Conservation (phyloP, 2,329 filamentous ascomycete genomes). For the Tolypocladium cylindrosporum region DNA sequence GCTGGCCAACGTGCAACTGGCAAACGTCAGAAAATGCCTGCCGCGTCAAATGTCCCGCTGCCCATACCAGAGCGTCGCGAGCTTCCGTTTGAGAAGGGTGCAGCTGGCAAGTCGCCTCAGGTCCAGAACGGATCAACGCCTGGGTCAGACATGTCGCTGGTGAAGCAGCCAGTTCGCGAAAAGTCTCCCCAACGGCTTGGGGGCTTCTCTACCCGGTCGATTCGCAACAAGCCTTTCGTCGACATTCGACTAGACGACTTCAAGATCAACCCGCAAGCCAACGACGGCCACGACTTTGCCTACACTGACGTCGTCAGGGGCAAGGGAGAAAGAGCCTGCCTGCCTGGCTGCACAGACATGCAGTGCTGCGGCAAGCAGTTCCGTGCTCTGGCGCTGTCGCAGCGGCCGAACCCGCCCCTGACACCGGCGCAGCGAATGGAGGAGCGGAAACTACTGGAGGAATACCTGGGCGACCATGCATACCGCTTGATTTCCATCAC, state of each 20-base stretch:
- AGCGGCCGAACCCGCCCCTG: slow-evolving; percentile 30
- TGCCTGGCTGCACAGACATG: slow-evolving; percentile 64
- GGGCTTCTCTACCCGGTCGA: slow-evolving; percentile 20
- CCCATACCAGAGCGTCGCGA: slow-evolving; percentile 29
- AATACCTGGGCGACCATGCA: slow-evolving; percentile 47
- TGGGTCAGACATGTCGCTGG: slow-evolving; percentile 5
- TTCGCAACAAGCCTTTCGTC: slow-evolving; percentile 47
- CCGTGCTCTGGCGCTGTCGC: slow-evolving; percentile 50
- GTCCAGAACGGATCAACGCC: slow-evolving; percentile 1
- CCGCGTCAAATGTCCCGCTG: slow-evolving; percentile 10
- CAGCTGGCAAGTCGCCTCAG: slow-evolving; percentile 2
- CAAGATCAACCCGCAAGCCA: slow-evolving; percentile 66
- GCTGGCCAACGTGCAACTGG: slow-evolving; percentile 7
- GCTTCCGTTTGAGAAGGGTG: slow-evolving; percentile 27
- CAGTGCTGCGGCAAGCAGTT: slow-evolving; percentile 70
- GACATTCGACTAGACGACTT: slow-evolving; percentile 62
- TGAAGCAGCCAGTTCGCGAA: slow-evolving; percentile 8
- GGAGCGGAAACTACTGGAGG: slow-evolving; percentile 42
- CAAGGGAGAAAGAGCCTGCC: slow-evolving; percentile 55
- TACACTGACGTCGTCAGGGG: slow-evolving; percentile 66
- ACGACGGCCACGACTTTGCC: slow-evolving; percentile 62
- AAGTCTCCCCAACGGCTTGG: slow-evolving; percentile 2
- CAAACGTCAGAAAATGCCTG: background rate
- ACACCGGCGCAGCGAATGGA: slow-evolving; percentile 24
- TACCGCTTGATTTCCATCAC: slow-evolving; percentile 50